Conservation (phyloP, 768 basidiomycete genomes). For the Floccularia luteovirens region DNA sequence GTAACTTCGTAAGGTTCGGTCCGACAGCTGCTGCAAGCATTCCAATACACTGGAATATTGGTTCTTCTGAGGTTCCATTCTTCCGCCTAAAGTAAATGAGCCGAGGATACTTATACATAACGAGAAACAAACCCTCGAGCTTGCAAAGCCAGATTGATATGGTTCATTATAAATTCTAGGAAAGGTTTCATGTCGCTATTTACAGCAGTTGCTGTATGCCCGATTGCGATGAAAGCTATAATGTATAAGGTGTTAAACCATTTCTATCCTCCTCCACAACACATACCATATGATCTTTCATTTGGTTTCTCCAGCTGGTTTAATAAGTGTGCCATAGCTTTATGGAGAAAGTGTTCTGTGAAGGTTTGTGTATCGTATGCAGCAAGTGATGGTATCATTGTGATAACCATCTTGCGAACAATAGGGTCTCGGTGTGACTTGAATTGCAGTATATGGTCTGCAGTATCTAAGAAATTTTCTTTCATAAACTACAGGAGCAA, state of each 20-base stretch:
- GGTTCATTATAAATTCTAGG: conserved; percentile 82
- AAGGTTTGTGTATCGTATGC: conserved; percentile 93
- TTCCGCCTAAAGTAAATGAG: conserved; percentile 47
- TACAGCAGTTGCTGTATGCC: conserved; percentile 88
- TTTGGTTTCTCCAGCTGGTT: conserved; percentile 82
- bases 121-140: conserved; percentile 58
- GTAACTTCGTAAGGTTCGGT: conserved; percentile 87
- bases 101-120: neutral
- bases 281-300: conserved; percentile 80
- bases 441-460: conserved; percentile 86
- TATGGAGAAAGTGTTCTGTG: conserved; percentile 84
- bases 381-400: conserved; percentile 90
- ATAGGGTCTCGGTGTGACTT: conserved; percentile 80
- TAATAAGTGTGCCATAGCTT: conserved; percentile 88
- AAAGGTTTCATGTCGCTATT: conserved; percentile 95
- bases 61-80: conserved; percentile 88
- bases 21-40: conserved; percentile 96
- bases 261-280: neutral
- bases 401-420: conserved; percentile 91
- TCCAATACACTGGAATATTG: conserved; percentile 95
- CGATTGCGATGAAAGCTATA: conserved; percentile 95
- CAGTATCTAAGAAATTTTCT: conserved; percentile 78
- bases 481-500: conserved; percentile 64
- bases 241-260: conserved; percentile 8
- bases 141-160: conserved; percentile 86